A percentile compares a stretch with the other conserved stretches of the same genome.
phyloP scores from a whole-genome alignment of 768 basidiomycete species.

The Rhizopogon roseolus region DNA sequence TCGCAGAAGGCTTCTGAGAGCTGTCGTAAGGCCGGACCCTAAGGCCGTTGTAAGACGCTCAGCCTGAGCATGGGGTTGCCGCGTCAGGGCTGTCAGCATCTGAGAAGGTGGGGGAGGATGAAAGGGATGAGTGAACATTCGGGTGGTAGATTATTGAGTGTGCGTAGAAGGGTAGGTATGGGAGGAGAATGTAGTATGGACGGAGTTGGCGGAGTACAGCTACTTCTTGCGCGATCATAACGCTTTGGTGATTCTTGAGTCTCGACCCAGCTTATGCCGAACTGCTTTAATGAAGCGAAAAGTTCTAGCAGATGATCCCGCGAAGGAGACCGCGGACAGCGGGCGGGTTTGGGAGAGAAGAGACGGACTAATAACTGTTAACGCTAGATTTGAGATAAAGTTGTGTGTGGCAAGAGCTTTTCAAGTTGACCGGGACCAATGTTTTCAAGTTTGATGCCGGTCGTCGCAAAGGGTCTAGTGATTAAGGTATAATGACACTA shows the following conservation, averaged over 20 bases:
- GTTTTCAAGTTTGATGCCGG: neutral
- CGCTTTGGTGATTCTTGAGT: too few relatives aligned
- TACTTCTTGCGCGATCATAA: too few relatives aligned
- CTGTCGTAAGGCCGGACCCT: slow-evolving; percentile 15
- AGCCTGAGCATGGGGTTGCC: slow-evolving; percentile 6
- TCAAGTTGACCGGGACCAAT: too few relatives aligned
- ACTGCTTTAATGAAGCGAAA: too few relatives aligned
- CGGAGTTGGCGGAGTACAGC: neutral
- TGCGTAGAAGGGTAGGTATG: too few relatives aligned
- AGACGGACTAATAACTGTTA: neutral
- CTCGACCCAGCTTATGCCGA: too few relatives aligned
- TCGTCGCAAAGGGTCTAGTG: neutral
- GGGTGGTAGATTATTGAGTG: slow-evolving; percentile 8
- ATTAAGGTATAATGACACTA: too few relatives aligned
- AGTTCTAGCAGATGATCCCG: too few relatives aligned
- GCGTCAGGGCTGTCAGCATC: neutral
- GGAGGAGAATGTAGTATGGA: too few relatives aligned
- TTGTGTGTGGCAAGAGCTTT: neutral
- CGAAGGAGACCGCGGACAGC: neutral
- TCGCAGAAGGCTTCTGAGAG: slow-evolving; percentile 49
- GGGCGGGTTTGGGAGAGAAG: neutral
- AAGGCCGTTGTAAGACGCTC: slow-evolving; percentile 14
- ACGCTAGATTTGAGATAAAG: neutral
- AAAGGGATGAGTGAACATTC: slow-evolving; percentile 40
- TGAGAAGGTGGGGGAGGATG: slow-evolving; percentile 20